Base-by-base conservation (phyloP, 257 asterid species). In the Ilex aquifolium region DNA sequence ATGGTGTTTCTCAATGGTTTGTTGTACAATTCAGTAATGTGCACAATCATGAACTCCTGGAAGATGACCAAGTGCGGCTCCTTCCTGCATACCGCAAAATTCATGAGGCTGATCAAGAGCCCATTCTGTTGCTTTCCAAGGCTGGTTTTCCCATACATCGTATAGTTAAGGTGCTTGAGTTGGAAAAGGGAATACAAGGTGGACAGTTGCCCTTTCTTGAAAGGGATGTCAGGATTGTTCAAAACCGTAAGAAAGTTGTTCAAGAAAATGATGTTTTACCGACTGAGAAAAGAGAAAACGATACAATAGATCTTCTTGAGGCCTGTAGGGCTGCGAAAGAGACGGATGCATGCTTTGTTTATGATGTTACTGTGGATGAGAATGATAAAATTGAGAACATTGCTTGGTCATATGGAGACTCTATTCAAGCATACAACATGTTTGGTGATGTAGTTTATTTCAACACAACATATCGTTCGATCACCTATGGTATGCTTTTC, bases 61-160 rank as follows among this genome's bases (percentile, higher is more conserved):
- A 84, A 74, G 91, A 81, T 69, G 85, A 86, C 60, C 88, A 79
- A 69, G 88, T 86, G 54, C 84, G 91, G 5, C 65, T 84, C 49
- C 69, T 84, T 39, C 95, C 89, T 32, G 91, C 95, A 64, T 84
- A 86, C 69, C 87, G 92, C 61, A 87, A 84, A 66, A 86, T 87
- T 62, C 79, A 76, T 0, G 95, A 84, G 73, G 64, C 80, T 0
- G 95, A 87, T 74, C 92, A 82, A 69, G 92, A 87, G 61, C 64
- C 82, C 31, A 84, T 84, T 72, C 74, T 84, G 63, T 76, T 87
- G 66, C 85, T 82, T 57, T 77, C 87, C 0, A 84, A 80, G 74
- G 89, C 92, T 66, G 87, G 95, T 40, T 81, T 84, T 68, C 81
- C 91, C 0, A 72, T 86, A 53, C 84, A 77, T 62, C 82, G 87